Base-by-base conservation (phyloP, 495 filamentous ascomycete species). In the Penicillium canescens region DNA sequence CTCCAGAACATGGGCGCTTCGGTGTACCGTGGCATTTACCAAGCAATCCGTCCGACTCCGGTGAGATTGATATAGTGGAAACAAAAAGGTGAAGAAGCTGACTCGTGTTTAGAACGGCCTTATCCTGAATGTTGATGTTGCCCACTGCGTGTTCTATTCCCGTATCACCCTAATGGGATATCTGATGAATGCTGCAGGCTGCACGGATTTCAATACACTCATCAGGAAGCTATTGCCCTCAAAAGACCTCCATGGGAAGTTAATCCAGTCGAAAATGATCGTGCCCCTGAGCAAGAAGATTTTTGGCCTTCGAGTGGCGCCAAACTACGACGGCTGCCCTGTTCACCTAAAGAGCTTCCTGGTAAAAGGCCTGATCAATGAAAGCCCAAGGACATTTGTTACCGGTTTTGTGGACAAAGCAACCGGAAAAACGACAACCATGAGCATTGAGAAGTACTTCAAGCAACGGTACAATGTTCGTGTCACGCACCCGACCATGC, bases 21-120 rank as follows among this genome's bases (percentile, higher is more conserved):
- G 53, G 89, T 88, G 12, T 84, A 90, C 75, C 93, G 92, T 60
- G 92, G 91, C 39, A 85, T 91, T 24, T 97, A 94, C 55, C 80
- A 89, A 34, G 87, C 90, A 10, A 84, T 96, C 48, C 82, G 89
- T 40, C 75, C 89, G 8, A 86, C 81, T 42, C 67, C 82, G 56
- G 82, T 82, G n/a, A n/a, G n/a, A n/a, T 11, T 5, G 18, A 26
- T 6, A 10, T 12, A 18, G 18, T 18, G 34, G 7, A 12, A 23
- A 42, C 28, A 26, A 18, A 1, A 7, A 24, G 8, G 18, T 34
- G 20, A 3, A 41, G 5, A n/a, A 23, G 7, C 10, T 16, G 53
- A 16, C 16, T 65, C 70, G 42, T 66, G 38, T 11, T 8, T 56
- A 82, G 57, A 72, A 75, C 31, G 82, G 82, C 6, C 69, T 93